These are phyloP conservation scores for Aspergillus calidoustus DNA, from an alignment of 2,329 filamentous ascomycete species.

Conservation along the genomic window DNA sequence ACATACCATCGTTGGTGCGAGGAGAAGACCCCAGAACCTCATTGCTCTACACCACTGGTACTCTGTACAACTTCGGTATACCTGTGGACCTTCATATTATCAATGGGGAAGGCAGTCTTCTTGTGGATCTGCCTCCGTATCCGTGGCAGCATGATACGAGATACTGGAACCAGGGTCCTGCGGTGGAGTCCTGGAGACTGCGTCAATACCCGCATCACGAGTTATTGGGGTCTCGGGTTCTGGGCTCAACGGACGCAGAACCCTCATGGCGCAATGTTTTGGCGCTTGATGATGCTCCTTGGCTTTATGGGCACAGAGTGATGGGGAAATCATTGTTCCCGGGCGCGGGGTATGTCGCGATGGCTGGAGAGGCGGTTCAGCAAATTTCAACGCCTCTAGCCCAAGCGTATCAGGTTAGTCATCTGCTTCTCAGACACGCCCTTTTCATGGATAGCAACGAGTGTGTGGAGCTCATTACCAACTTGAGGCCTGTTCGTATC, in stretches of 20 bases:
- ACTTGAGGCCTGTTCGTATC: conserved; percentile 5
- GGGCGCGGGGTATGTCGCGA: conserved; percentile 34
- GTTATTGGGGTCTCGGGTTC: conserved; percentile 31
- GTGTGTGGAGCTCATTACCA: conserved; percentile 22
- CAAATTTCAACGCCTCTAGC: neutral
- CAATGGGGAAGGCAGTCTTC: neutral
- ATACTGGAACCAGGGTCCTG: conserved; percentile 28
- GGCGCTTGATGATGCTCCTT: conserved; percentile 35
- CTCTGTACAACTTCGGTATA: conserved; percentile 12
- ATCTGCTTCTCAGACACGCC: neutral
- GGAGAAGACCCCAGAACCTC: neutral
- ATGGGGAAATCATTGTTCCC: conserved; percentile 38
- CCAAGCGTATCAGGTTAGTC: neutral
- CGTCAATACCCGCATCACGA: conserved; percentile 24
- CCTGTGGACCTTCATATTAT: conserved; percentile 6
- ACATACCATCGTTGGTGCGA: neutral
- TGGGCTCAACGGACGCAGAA: conserved; percentile 32
- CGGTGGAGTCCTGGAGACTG: conserved; percentile 25
- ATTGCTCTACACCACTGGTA: conserved; percentile 25
- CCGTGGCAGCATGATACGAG: conserved; percentile 28
- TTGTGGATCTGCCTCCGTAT: conserved; percentile 31
- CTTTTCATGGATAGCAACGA: conserved; percentile 1
- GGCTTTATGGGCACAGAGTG: conserved; percentile 42
- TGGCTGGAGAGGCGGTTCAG: conserved; percentile 15
- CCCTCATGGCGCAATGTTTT: conserved; percentile 42